Conservation (phyloP, 2,329 filamentous ascomycete genomes). For the Pseudomassariella vexata region DNA sequence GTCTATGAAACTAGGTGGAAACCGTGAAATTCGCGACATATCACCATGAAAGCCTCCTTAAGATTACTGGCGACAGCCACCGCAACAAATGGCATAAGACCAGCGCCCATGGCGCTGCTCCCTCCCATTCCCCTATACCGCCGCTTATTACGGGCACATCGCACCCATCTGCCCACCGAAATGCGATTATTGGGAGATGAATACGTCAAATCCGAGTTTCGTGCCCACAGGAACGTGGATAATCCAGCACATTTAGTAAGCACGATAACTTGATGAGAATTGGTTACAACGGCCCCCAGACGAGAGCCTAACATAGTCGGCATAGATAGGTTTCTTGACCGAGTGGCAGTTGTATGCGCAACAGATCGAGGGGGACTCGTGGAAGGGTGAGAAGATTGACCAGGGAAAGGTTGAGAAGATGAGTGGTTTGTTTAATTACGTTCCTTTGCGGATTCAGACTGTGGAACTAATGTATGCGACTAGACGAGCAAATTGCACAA, state of each 20-base stretch:
- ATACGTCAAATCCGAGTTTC: constrained; percentile 90
- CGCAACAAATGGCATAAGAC: constrained; percentile 19
- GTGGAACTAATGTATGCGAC: constrained; percentile 5
- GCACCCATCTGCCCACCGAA: constrained; percentile 68
- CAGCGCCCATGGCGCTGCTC: constrained; percentile 63
- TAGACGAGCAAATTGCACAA: constrained; percentile 90
- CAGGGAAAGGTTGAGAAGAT: constrained; percentile 81
- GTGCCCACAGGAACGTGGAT: constrained; percentile 74
- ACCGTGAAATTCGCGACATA: too few relatives aligned
- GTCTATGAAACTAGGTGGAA: too few relatives aligned
- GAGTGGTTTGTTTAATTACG: constrained; percentile 68
- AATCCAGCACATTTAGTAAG: constrained; percentile 87
- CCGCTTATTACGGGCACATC: constrained; percentile 78
- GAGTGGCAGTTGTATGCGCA: constrained; percentile 97
- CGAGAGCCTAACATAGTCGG: background rate
- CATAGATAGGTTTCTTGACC: constrained; percentile 84
- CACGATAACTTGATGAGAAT: too few relatives aligned
- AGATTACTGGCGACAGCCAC: constrained; percentile 19
- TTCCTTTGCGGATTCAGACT: constrained; percentile 3
- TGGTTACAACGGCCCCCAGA: too few relatives aligned
- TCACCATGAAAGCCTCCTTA: constrained; percentile 18
- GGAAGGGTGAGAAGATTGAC: constrained; percentile 82
- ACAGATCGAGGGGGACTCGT: constrained; percentile 78
- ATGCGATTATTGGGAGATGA: constrained; percentile 81
- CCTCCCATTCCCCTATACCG: constrained; percentile 88